These are phyloP conservation scores for Chytriomyces sp. DNA, from an alignment of 192 early-diverging fungal species.

Conservation along the genomic window DNA sequence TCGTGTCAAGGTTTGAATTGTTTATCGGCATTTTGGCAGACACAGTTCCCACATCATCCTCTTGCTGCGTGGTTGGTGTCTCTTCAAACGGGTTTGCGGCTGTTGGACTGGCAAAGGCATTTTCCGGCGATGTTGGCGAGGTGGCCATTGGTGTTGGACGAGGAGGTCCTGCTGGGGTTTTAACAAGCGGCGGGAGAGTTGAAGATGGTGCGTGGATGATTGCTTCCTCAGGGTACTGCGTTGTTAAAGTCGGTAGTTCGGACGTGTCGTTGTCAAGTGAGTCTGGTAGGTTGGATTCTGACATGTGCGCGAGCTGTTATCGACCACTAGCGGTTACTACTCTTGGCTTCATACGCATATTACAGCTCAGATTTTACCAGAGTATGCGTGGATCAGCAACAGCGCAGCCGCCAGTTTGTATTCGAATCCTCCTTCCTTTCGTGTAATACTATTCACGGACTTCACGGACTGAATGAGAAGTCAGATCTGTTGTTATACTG, in stretches of 20 bases:
- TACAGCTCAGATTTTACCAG: no score
- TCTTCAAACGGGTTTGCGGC: neutral
- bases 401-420: no score
- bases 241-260: neutral
- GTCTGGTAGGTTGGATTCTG: neutral
- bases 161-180: neutral
- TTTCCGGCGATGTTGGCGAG: neutral
- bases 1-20: neutral
- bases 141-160: neutral
- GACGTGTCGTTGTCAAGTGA: neutral
- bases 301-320: no score
- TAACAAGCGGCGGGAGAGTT: neutral
- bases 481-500: no score
- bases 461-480: no score
- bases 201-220: neutral
- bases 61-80: neutral
- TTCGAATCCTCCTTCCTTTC: no score
- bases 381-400: no score
- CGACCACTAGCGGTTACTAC: no score
- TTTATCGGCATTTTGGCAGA: neutral
- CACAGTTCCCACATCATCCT: neutral
- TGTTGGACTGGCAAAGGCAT: slow-evolving; percentile 5
- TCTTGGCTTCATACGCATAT: no score
- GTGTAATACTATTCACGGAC: no score
- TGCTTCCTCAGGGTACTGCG: neutral